Percentiles rank a stretch among this genome's conserved stretches.
Conservation (phyloP, 2,329 filamentous ascomycete species). For the Nemania abortiva region DNA sequence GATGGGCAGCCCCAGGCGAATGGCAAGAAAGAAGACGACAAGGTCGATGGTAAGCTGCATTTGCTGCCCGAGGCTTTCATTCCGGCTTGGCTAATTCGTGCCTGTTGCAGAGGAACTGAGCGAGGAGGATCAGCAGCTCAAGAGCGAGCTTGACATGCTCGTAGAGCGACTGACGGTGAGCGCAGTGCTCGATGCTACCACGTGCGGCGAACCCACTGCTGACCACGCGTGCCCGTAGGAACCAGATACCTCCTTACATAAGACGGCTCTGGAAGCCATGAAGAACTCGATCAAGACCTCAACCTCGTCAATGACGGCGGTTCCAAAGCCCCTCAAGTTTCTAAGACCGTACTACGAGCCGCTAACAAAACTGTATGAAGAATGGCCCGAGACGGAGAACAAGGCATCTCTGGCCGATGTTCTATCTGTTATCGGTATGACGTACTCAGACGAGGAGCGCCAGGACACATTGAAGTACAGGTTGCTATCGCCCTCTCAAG, state of each 20-base stretch:
- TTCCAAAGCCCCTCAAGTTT: slow-evolving; percentile 98
- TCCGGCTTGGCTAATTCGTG: slow-evolving; percentile 51
- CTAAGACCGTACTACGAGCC: slow-evolving; percentile 95
- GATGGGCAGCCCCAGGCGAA: slow-evolving; percentile 78
- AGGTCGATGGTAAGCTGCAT: slow-evolving; percentile 58
- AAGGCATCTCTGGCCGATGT: slow-evolving; percentile 95
- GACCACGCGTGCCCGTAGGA: slow-evolving; percentile 68
- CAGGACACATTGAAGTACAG: slow-evolving; percentile 97
- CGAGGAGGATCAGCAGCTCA: slow-evolving; percentile 98
- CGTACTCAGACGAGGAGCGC: slow-evolving; percentile 94
- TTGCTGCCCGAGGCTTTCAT: slow-evolving; percentile 39
- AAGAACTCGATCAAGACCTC: slow-evolving; percentile 99
- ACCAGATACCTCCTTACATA: slow-evolving; percentile 87
- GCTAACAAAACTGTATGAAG: slow-evolving; percentile 86
- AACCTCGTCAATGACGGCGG: slow-evolving; percentile 98
- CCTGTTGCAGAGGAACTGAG: slow-evolving; percentile 84
- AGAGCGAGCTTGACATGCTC: slow-evolving; percentile 97
- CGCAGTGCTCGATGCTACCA: slow-evolving; percentile 29
- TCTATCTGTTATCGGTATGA: slow-evolving; percentile 98
- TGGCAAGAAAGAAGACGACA: slow-evolving; percentile 82
- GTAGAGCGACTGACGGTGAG: slow-evolving; percentile 91
- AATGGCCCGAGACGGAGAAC: slow-evolving; percentile 85
- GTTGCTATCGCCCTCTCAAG: slow-evolving; percentile 86
- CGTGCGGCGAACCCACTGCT: not conserved
- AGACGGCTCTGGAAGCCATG: slow-evolving; percentile 92